Base-by-base conservation (phyloP, 1,284 basidiomycete genomes). In the Ceratobasidium sp. region DNA sequence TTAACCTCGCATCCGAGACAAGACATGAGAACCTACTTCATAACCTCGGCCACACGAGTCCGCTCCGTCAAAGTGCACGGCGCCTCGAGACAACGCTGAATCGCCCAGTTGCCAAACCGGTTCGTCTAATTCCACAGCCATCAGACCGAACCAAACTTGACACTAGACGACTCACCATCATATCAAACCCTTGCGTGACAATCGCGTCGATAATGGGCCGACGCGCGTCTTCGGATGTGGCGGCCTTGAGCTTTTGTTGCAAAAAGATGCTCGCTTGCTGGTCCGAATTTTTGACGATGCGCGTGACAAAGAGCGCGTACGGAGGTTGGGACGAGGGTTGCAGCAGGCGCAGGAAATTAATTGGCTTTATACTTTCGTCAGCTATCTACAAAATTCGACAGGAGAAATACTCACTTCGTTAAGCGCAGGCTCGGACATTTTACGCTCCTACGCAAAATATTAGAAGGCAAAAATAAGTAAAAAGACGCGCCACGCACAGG, bases 231-330 rank as follows among this genome's bases (percentile, higher is more conserved):
- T 60, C 71, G 12, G 65, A 54, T 12, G 70, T 66, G 6, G 93
- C 93, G 16, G 94, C 93, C 83, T 95, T 95, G 80, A 95, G 88
- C 82, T 95, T 95, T 83, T 95, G 93, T 82, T 95, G 78, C 18
- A 66, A 35, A 59, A 95, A 95, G 65, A 95, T 94, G n/a, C 92
- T 94, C 14, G 93, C 93, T 81, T 95, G 93, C 82, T 95, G 93
- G 82, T 95, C 94, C 6, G 93, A 94, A 4, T 90, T 92, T 84
- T 93, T 94, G 87, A 94, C 93, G 81, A 95, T 94, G 35, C 94
- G 91, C 20, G 89, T 87, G 18, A 94, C 93, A 81, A 95, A 94
- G 73, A 93, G 86, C 78, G 89, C 89, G 81, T 95, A 95, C 0
- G 93, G 93, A 14, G 94, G 93, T 33, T 92, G 90, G 0, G 93